Conservation (phyloP, 23 red algal genomes). For the Gracilaria caudata region DNA sequence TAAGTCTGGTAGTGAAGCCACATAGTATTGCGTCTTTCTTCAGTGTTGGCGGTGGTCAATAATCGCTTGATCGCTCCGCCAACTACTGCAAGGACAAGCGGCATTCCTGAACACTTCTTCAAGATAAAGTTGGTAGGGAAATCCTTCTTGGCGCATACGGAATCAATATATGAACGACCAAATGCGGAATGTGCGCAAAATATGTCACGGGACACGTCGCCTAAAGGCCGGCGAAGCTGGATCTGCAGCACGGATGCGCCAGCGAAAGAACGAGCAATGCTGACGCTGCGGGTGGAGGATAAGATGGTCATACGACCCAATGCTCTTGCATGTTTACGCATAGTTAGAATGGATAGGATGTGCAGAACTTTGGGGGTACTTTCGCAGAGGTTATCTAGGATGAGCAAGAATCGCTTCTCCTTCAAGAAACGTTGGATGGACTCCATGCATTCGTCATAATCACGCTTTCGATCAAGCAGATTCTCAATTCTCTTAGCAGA, state of each 20-base stretch:
- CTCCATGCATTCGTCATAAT: conserved; percentile 27
- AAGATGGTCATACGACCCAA: conserved; percentile 7
- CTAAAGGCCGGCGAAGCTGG: conserved; percentile 8
- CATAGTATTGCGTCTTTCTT: conserved; percentile 4
- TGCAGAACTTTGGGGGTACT: conserved; percentile 27
- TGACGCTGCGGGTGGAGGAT: conserved; percentile 9
- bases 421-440: conserved; percentile 29
- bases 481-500: conserved; percentile 21
- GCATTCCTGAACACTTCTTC: conserved; percentile 44
- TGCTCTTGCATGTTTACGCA: conserved; percentile 13
- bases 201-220: conserved; percentile 33
- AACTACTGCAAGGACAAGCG: conserved; percentile 48
- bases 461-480: conserved; percentile 3
- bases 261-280: conserved; percentile 27
- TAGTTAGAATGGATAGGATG: conserved; percentile 30
- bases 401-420: conserved; percentile 41
- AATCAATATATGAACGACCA: conserved; percentile 37
- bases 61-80: conserved; percentile 61
- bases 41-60: not conserved
- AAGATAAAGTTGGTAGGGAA: conserved; percentile 13
- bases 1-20: conserved; percentile 55
- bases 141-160: conserved; percentile 20
- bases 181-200: conserved; percentile 58
- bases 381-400: conserved; percentile 50
- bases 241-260: conserved; percentile 29